Base-by-base conservation (phyloP, 805 yeast species). In the Candida boidinii region DNA sequence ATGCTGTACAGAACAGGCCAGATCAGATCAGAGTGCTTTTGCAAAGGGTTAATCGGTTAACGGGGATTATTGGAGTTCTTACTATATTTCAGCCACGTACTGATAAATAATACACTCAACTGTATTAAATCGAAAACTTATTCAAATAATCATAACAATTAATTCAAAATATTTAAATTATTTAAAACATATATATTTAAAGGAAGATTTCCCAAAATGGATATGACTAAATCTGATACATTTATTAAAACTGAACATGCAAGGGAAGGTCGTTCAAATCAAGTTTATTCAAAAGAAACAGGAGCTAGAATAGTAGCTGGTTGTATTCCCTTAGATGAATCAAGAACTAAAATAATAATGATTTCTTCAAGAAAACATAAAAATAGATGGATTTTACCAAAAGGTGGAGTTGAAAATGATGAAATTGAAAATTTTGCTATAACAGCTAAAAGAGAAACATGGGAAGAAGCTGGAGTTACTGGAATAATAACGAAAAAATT, bases 391-490 rank as follows among this genome's bases (percentile, higher is more conserved):
- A 84, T 92, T 7, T 56, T 92, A 4, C 98, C 98, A 4, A 92
- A 92, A 54, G 98, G 98, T 22, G 98, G 98, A 2, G 77, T 88
- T 25, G 98, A 92, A 56, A 52, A 53, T 19, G 98, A 92, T 54
- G 98, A 85, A 55, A 56, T 60, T 4, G 68, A 49, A 15, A 55
- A 63, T 43, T 61, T 48, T 40, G 40, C 48, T 12, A 33, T 58
- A 4, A 60, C 83, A 5, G 96, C 96, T 0, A 62, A 69, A 13
- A 66, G 98, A 38, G 98, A 92, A 52, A 84, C 95, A 0, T 92
- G 98, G 98, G 98, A 92, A 55, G 98, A 92, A 58, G 92, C 95
- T 0, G 98, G 98, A 1, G 83, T 83, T 17, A 70, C 69, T 23
- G 95, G 96, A 7, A 59, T 53, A 13, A 65, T 87, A 4, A 46